A percentile compares a stretch with the other conserved stretches of the same genome.
phyloP scores from a whole-genome alignment of 2,329 filamentous ascomycete genomes.

The Lecanicillium sp. region DNA sequence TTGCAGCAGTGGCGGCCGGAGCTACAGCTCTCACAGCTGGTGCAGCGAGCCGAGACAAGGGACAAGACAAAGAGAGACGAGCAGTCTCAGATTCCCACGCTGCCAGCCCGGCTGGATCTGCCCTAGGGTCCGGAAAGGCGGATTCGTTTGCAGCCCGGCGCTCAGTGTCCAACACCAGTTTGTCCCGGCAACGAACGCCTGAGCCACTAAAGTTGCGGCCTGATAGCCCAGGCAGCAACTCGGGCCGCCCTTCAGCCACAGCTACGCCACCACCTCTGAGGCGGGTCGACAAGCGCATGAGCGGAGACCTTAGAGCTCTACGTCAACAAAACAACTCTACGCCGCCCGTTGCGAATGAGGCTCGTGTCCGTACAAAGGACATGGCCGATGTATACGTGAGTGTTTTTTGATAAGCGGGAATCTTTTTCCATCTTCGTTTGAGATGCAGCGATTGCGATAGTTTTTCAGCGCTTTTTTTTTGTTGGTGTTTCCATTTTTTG shows the following conservation, averaged over 20 bases:
- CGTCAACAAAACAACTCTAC: slow-evolving; percentile 32
- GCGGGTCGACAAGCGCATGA: slow-evolving; percentile 60
- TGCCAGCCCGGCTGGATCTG: neutral
- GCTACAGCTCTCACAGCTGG: slow-evolving; percentile 12
- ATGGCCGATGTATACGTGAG: slow-evolving; percentile 95
- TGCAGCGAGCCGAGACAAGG: neutral
- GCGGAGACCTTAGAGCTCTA: slow-evolving; percentile 60
- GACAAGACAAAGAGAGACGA: slow-evolving; percentile 4
- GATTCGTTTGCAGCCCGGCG: slow-evolving; percentile 30
- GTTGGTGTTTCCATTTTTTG: slow-evolving; percentile 3
- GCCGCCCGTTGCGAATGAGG: slow-evolving; percentile 78
- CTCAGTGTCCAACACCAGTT: slow-evolving; percentile 48
- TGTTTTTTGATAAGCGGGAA: slow-evolving; percentile 27
- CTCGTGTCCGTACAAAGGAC: slow-evolving; percentile 73
- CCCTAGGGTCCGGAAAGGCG: slow-evolving; percentile 14
- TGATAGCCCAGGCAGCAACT: slow-evolving; percentile 55
- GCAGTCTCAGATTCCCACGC: slow-evolving; percentile 32
- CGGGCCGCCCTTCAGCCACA: slow-evolving; percentile 45
- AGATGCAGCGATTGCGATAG: neutral
- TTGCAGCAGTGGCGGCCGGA: slow-evolving; percentile 14
- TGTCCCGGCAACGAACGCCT: slow-evolving; percentile 46
- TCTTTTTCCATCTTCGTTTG: slow-evolving; percentile 9
- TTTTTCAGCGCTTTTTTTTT: neutral
- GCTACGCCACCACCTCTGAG: slow-evolving; percentile 54
- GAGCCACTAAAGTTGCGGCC: slow-evolving; percentile 52